These are phyloP conservation scores for Paracoccidioides lutzii DNA, from an alignment of 2,329 filamentous ascomycete genomes.

Conservation along the genomic window DNA sequence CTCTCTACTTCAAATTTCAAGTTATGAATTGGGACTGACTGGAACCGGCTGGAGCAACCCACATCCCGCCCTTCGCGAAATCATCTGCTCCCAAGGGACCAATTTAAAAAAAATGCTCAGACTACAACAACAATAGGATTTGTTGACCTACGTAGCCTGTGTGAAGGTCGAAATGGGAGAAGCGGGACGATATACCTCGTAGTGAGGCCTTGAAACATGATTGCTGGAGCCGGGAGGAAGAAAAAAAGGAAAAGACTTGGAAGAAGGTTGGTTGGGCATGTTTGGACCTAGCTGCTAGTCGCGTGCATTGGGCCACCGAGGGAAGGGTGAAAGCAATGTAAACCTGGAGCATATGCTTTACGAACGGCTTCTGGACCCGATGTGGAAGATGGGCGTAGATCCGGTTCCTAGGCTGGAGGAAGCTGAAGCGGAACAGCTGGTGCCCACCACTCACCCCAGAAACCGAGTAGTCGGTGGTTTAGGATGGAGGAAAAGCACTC, in stretches of 20 bases:
- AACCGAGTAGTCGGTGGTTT: slow-evolving; percentile 60
- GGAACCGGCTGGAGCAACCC: slow-evolving; percentile 77
- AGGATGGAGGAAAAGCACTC: slow-evolving; percentile 39
- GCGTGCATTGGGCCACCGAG: slow-evolving; percentile 50
- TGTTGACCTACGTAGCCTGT: slow-evolving; percentile 34
- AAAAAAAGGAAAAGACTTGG: slow-evolving; percentile 54
- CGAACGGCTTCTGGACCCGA: slow-evolving; percentile 9
- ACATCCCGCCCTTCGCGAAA: slow-evolving; percentile 58
- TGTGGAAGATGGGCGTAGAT: slow-evolving; percentile 19
- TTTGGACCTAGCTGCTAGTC: slow-evolving; percentile 53
- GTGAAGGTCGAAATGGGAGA: slow-evolving; percentile 30
- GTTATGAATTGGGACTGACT: slow-evolving; percentile 52
- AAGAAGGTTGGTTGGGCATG: slow-evolving; percentile 48
- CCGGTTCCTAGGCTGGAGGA: slow-evolving; percentile 27
- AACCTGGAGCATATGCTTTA: slow-evolving; percentile 15
- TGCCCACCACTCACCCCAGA: slow-evolving; percentile 88
- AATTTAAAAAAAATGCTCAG: slow-evolving; percentile 61
- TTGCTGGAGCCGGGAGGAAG: slow-evolving; percentile 52
- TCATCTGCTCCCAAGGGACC: slow-evolving; percentile 59
- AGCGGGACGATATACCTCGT: slow-evolving; percentile 25
- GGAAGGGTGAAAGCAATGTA: slow-evolving; percentile 22
- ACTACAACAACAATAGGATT: slow-evolving; percentile 51
- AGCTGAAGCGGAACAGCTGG: slow-evolving; percentile 64
- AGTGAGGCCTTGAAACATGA: slow-evolving; percentile 45
- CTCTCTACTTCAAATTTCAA: slow-evolving; percentile 50